These are phyloP conservation scores for Monosporascus sp. DNA, from an alignment of 2,329 filamentous ascomycete species.

Conservation along the genomic window DNA sequence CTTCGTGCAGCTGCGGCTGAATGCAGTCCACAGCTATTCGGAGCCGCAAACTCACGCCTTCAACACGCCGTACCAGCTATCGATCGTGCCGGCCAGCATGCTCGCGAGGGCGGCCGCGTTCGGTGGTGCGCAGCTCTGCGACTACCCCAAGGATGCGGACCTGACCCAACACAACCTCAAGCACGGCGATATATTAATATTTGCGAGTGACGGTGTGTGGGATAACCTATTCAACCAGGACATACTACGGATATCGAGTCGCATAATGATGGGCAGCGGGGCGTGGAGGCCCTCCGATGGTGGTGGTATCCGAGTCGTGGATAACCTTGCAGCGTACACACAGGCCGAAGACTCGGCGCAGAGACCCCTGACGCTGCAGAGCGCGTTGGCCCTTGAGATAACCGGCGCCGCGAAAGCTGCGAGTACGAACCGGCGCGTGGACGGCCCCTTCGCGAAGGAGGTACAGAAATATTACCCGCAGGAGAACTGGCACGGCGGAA, in stretches of 20 bases:
- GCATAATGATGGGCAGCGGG: constrained; percentile 65
- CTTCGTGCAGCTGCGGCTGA: constrained; percentile 79
- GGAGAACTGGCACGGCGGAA: constrained; percentile 86
- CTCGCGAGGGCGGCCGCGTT: constrained; percentile 76
- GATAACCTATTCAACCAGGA: constrained; percentile 94
- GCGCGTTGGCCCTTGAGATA: constrained; percentile 71
- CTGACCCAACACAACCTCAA: constrained; percentile 70
- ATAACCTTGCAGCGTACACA: constrained; percentile 51
- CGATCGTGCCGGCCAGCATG: constrained; percentile 76
- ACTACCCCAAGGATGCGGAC: constrained; percentile 78
- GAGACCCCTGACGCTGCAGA: constrained; percentile 58
- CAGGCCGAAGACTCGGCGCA: constrained; percentile 18
- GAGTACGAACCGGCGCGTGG: constrained; percentile 72
- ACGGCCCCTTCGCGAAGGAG: constrained; percentile 93
- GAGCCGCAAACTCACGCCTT: constrained; percentile 91
- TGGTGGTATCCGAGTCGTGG: constrained; percentile 59
- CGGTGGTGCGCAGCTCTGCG: constrained; percentile 73
- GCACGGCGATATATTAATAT: constrained; percentile 88
- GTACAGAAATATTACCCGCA: constrained; percentile 82
- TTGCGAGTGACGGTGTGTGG: constrained; percentile 93
- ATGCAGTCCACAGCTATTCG: constrained; percentile 78
- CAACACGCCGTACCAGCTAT: constrained; percentile 95
- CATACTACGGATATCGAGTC: constrained; percentile 72
- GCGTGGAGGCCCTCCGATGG: constrained; percentile 66
- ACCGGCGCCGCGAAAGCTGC: constrained; percentile 78